A percentile compares a stretch with the other conserved stretches of the same genome.
phyloP scores from a whole-genome alignment of 2,329 filamentous ascomycete species.

The Fusarium nurragi region DNA sequence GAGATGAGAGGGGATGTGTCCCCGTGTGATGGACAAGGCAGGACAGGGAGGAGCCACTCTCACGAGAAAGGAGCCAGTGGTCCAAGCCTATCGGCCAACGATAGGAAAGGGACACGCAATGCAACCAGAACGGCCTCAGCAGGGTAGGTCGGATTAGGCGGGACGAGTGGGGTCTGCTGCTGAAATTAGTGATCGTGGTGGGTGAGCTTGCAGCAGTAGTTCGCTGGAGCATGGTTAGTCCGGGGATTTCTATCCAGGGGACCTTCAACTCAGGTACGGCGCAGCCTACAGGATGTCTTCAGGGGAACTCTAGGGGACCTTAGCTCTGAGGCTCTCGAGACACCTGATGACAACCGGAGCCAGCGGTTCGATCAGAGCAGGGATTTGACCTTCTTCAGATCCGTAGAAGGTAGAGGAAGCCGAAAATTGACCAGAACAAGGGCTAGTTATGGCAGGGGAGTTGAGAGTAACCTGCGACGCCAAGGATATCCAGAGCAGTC shows the following conservation, averaged over 20 bases:
- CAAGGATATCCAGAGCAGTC: constrained; percentile 18
- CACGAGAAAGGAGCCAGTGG: constrained; percentile 33
- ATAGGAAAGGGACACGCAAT: constrained; percentile 42
- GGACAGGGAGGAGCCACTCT: constrained; percentile 34
- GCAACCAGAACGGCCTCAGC: constrained; percentile 32
- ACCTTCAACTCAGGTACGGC: constrained; percentile 10
- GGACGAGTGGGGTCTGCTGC: constrained; percentile 17
- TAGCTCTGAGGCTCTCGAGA: neutral
- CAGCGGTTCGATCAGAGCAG: constrained; percentile 22
- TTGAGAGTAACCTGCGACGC: constrained; percentile 2
- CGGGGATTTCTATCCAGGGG: constrained; percentile 34
- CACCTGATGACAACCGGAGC: constrained; percentile 17
- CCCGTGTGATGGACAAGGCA: neutral
- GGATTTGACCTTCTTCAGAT: constrained; percentile 12
- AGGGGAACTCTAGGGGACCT: constrained; percentile 23
- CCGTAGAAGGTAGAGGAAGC: constrained; percentile 6
- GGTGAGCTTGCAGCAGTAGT: constrained; percentile 28
- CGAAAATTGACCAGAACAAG: constrained; percentile 15
- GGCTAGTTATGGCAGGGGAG: constrained; percentile 5
- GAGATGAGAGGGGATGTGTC: constrained; percentile 34
- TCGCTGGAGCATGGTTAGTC: constrained; percentile 38
- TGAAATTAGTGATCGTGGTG: constrained; percentile 35
- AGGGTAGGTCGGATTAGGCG: constrained; percentile 18
- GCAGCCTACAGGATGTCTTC: constrained; percentile 13
- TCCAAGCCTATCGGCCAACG: constrained; percentile 15